A percentile compares a stretch with the other conserved stretches of the same genome.
Evolutionary conservation across 164 flowering plant genomes (phyloP).

Genomic region (Annona squamosa): DNA sequence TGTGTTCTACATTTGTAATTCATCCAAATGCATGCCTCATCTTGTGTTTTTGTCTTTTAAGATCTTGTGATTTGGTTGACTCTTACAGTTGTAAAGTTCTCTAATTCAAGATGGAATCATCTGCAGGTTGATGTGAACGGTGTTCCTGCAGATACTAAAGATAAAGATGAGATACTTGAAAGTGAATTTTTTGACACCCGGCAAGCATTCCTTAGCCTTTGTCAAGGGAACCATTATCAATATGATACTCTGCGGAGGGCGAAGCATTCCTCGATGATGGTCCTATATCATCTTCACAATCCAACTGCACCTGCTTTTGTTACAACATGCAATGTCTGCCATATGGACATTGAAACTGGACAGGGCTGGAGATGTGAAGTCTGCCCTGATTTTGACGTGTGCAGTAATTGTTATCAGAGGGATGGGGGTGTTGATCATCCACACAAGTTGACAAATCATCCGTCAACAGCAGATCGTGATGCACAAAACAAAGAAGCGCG

Average conservation of each 20-base stretch:
- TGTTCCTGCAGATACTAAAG: slow-evolving; percentile 84
- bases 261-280: slow-evolving; percentile 99
- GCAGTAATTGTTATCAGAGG: slow-evolving; percentile 79
- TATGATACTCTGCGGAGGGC: slow-evolving; percentile 99
- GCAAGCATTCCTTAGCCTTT: slow-evolving; percentile 95
- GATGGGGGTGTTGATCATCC: slow-evolving; percentile 83
- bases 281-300: slow-evolving; percentile 97
- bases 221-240: slow-evolving; percentile 98
- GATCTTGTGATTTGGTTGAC: background rate
- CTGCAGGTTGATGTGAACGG: slow-evolving; percentile 74
- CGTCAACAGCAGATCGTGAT: slow-evolving; percentile 76
- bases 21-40: too few relatives aligned
- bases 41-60: background rate
- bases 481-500: slow-evolving; percentile 96
- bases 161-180: slow-evolving; percentile 92
- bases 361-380: slow-evolving; percentile 99
- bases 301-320: slow-evolving; percentile 99
- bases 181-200: slow-evolving; percentile 98
- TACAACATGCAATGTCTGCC: slow-evolving; percentile 76
- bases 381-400: slow-evolving; percentile 96
- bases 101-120: background rate
- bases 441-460: slow-evolving; percentile 86
- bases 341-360: slow-evolving; percentile 87
- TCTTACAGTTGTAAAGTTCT: background rate
- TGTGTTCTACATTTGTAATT: background rate